Base-by-base conservation (phyloP, 2,329 filamentous ascomycete genomes). In the Colletotrichum liaoningense region DNA sequence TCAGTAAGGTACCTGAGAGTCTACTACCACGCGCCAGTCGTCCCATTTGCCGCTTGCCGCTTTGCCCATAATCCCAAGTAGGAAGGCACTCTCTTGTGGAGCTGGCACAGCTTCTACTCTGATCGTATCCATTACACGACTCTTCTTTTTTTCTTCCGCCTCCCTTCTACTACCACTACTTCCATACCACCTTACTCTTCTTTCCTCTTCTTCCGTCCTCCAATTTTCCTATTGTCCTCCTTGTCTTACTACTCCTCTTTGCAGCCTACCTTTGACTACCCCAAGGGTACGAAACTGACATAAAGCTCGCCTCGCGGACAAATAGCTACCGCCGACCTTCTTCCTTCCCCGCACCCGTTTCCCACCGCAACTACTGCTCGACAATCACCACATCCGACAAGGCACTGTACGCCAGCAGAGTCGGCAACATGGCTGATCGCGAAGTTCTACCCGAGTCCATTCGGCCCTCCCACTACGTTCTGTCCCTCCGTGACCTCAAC, bases 401-500 rank as follows among this genome's bases (percentile, higher is more conserved):
- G 70, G 76, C 77, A 9, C 56, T 78, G 19, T 76, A 76, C 73
- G 73, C 77, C 67, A 77, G 75, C 68, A 73, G 74, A 64, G 73
- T 77, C 52, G 67, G 73, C 72, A 80, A 76, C 77, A 91, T 91
- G 86, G 82, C 85, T 64, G 90, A 92, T 82, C 87, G 91, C 80
- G 90, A 93, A 74, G 86, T 91, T 76, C 88, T 93, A 74, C 90
- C 91, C 60, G 86, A 87, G 78, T 84, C 83, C 77, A 91, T 96
- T 81, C 96, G 95, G 85, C 95, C 97, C 2, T 86, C 88, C 75
- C 95, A 98, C 86, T 99, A 99, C 85, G 87, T 90, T 79, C 88
- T 99, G 76, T 94, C 93, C 69, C 89, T 99, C 78, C 91, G 88
- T 80, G 93, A 97, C 78, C 86, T 99, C 76, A 92, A 98, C 73